These are phyloP conservation scores for Gleditsia sinensis DNA, from an alignment of 306 rosid genomes.

Conservation along the genomic window DNA sequence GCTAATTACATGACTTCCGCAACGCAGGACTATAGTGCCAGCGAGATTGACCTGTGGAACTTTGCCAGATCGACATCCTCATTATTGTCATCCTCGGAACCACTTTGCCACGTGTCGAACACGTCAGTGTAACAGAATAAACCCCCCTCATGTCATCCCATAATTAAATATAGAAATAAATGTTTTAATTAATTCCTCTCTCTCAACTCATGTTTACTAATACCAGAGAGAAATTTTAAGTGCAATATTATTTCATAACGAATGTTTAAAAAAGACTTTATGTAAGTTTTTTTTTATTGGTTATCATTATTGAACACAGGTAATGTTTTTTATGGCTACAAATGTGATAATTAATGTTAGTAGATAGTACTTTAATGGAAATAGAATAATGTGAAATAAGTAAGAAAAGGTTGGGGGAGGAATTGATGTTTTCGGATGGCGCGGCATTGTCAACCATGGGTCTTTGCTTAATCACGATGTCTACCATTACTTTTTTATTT, in stretches of 20 bases:
- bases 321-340: conserved; percentile 4
- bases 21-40: conserved; percentile 42
- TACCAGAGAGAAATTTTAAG: no score
- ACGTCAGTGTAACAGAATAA: conserved; percentile 41
- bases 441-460: conserved; percentile 67
- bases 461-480: conserved; percentile 62
- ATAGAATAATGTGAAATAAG: conserved; percentile 29
- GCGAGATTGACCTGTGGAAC: conserved; percentile 79
- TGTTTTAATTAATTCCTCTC: no score
- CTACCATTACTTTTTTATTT: conserved; percentile 41
- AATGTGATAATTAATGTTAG: conserved; percentile 26
- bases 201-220: no score
- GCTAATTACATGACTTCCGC: conserved; percentile 13
- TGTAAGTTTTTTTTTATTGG: not conserved
- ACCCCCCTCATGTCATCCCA: conserved; percentile 24
- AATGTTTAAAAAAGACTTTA: no score
- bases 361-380: conserved; percentile 4
- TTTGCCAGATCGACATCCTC: conserved; percentile 58
- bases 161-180: conserved; percentile 40
- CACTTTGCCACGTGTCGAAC: conserved; percentile 62
- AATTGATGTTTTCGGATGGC: conserved; percentile 51
- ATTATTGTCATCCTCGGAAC: conserved; percentile 62
- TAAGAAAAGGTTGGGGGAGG: conserved; percentile 15
- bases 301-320: conserved; percentile 37
- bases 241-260: no score